Evolutionary conservation across 495 filamentous ascomycete genomes (phyloP).

Genomic region (Penicillium canariense): DNA sequence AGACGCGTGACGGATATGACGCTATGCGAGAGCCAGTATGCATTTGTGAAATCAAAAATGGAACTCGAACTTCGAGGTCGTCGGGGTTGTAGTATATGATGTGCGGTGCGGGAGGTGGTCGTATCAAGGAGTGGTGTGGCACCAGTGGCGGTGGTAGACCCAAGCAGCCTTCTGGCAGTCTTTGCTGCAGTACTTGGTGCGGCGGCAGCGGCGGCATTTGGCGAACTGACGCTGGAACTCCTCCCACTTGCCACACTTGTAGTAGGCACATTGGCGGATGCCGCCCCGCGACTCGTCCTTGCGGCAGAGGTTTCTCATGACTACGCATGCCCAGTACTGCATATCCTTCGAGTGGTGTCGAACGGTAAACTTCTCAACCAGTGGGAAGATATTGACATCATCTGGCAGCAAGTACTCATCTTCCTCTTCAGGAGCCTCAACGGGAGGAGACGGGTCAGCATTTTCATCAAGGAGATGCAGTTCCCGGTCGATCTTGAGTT

Average conservation of each 20-base stretch:
- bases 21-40: conserved; percentile 48
- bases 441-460: conserved; percentile 35
- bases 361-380: conserved; percentile 97
- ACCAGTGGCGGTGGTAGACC: conserved; percentile 98
- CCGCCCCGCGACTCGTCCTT: conserved; percentile 94
- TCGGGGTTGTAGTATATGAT: conserved; percentile 9
- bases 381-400: conserved; percentile 95
- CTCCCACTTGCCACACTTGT: conserved; percentile 97
- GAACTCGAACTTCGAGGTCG: conserved; percentile 21
- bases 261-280: conserved; percentile 95
- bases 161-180: conserved; percentile 99
- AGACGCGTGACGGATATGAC: conserved; percentile 35
- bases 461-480: conserved; percentile 75
- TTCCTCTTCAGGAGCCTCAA: conserved; percentile 60
- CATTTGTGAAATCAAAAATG: conserved; percentile 36
- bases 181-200: conserved; percentile 99
- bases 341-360: conserved; percentile 92
- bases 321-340: conserved; percentile 99
- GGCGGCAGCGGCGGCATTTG: conserved; percentile 92
- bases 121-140: conserved; percentile 64
- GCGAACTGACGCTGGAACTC: conserved; percentile 94
- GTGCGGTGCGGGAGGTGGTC: conserved; percentile 2
- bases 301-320: conserved; percentile 97
- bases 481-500: conserved; percentile 84
- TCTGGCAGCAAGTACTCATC: conserved; percentile 92